These are phyloP conservation scores for Phytopythium oedochilum DNA, from an alignment of 352 stramenopile genomes.

Conservation along the genomic window DNA sequence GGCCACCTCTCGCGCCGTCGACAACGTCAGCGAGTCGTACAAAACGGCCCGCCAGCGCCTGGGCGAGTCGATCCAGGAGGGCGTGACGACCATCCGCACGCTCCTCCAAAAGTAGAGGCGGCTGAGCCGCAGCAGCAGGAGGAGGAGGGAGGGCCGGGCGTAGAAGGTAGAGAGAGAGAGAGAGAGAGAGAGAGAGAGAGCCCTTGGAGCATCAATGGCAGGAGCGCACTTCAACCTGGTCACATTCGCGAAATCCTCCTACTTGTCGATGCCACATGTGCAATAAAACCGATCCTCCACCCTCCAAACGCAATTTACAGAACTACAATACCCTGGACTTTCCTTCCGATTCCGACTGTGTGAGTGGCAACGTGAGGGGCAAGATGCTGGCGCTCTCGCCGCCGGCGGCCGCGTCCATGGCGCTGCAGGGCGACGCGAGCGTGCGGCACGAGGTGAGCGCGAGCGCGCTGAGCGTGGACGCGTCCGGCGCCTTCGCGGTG, in stretches of 20 bases:
- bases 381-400: conserved; percentile 5
- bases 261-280: neutral
- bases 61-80: conserved; percentile 27
- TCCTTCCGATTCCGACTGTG: neutral
- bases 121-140: neutral
- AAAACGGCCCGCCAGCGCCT: conserved; percentile 26
- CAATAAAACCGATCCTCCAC: too few species aligned
- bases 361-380: too few species aligned
- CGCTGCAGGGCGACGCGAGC: conserved; percentile 48
- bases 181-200: too few species aligned
- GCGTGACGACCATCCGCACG: conserved; percentile 22
- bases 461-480: conserved; percentile 66
- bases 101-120: conserved; percentile 39
- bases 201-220: too few species aligned
- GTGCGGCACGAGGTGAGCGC: conserved; percentile 65
- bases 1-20: conserved; percentile 17
- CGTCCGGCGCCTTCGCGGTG: conserved; percentile 57
- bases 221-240: neutral
- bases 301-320: too few species aligned
- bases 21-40: conserved; percentile 40
- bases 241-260: neutral
- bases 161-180: too few species aligned
- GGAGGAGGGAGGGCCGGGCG: too few species aligned
- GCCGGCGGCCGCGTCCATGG: conserved; percentile 13
- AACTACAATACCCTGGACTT: neutral